These are phyloP conservation scores for Lolium rigidum DNA, from an alignment of 176 grass and related monocot species.

Conservation along the genomic window DNA sequence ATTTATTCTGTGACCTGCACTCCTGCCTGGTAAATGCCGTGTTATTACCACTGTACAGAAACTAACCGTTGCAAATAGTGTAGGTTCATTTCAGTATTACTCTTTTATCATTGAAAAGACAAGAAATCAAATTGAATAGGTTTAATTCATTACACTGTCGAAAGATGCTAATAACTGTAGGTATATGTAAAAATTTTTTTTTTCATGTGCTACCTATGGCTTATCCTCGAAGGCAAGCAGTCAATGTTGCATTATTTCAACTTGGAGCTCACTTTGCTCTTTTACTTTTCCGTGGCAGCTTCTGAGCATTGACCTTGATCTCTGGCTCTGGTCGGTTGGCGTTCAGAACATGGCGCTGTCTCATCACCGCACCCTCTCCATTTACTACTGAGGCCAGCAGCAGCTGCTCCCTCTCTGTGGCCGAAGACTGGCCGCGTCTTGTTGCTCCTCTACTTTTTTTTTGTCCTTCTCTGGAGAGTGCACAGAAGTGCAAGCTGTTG, in stretches of 20 bases:
- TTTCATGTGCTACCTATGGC: neutral
- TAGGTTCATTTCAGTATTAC: neutral
- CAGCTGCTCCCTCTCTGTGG: constrained; percentile 1
- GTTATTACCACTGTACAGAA: neutral
- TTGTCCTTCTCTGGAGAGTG: constrained; percentile 36
- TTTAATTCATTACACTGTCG: neutral
- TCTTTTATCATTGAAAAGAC: neutral
- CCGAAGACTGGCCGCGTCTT: constrained; percentile 10
- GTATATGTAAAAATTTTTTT: neutral
- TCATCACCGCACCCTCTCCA: constrained; percentile 95
- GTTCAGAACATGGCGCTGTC: constrained; percentile 74
- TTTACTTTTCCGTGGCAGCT: constrained; percentile 59
- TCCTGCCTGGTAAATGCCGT: neutral
- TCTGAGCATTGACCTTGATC: constrained; percentile 95
- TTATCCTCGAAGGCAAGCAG: constrained; percentile 23
- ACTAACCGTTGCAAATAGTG: constrained; percentile 1
- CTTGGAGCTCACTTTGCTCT: constrained; percentile 40
- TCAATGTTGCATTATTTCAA: constrained; percentile 21
- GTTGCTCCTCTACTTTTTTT: constrained; percentile 42
- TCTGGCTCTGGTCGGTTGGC: constrained; percentile 94
- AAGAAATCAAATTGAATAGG: neutral
- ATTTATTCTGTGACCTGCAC: constrained; percentile 17
- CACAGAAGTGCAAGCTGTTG: constrained; percentile 40
- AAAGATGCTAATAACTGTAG: neutral
- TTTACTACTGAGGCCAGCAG: constrained; percentile 69